A percentile compares a stretch with the other conserved stretches of the same genome.
Evolutionary conservation across 2,329 filamentous ascomycete species (phyloP).

Genomic region (Xylaria hypoxylon): DNA sequence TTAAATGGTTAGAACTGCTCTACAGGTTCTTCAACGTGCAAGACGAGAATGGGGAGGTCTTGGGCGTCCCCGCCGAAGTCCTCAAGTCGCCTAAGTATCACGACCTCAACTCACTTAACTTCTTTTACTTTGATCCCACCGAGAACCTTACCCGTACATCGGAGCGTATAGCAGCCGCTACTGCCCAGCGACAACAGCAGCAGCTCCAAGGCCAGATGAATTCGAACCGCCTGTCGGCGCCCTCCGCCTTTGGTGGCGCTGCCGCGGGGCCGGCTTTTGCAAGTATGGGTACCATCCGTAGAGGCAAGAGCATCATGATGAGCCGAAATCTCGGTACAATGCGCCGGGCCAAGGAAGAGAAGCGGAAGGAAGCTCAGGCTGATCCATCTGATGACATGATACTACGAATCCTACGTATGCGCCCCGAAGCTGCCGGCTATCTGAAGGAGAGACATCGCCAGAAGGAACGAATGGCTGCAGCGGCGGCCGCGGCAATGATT

Average conservation of each 20-base stretch:
- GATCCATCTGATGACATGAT: conserved; percentile 99
- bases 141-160: conserved; percentile 94
- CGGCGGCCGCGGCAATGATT: conserved; percentile 92
- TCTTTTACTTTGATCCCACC: conserved; percentile 97
- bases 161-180: conserved; percentile 93
- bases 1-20: conserved; percentile 90
- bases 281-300: conserved; percentile 75
- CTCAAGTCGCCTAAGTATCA: conserved; percentile 98
- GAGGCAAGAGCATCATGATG: conserved; percentile 88
- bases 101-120: conserved; percentile 94
- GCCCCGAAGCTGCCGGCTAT: conserved; percentile 88
- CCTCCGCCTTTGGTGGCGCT: conserved; percentile 57
- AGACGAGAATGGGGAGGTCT: conserved; percentile 84
- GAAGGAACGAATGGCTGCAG: conserved; percentile 90
- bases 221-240: conserved; percentile 77
- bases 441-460: conserved; percentile 91
- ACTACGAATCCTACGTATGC: conserved; percentile 91
- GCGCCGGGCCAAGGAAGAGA: conserved; percentile 95
- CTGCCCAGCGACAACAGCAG: conserved; percentile 78
- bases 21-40: conserved; percentile 95
- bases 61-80: conserved; percentile 90
- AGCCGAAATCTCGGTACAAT: conserved; percentile 95
- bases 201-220: conserved; percentile 66
- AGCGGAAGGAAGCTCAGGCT: conserved; percentile 92
- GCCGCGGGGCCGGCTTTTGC: conserved; percentile 65